Evolutionary conservation across 2,329 filamentous ascomycete genomes (phyloP), one percentile per base, ranked within the genome.

Genomic region (Cercospora berteroae): DNA sequence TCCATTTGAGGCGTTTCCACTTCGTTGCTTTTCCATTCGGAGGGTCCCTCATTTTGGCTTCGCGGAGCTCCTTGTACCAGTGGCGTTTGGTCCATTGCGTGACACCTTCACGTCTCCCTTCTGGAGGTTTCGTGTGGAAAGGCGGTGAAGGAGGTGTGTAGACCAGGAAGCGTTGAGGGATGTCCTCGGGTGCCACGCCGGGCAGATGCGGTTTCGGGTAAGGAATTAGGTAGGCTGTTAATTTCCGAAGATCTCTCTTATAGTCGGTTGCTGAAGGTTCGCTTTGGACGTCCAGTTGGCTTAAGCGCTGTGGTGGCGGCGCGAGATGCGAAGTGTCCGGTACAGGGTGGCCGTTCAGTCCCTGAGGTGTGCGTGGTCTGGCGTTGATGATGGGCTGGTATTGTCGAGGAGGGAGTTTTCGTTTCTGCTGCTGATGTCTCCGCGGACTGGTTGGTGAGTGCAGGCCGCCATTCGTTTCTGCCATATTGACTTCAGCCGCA

Each of bases 101-200:
- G 29, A 78, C 78, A 56, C 69, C 76, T 70, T 83, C 81, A 66
- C 81, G 82, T 55, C 58, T 67, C 50, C 80, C 81, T 36, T 79
- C 76, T 16, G 71, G 72, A 0, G 81, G 81, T 62, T 78, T 79
- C 12, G 73, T 72, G 1, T 83, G 73, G 57, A 72, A 68, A 9
- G 81, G 81, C 8, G 81, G 80, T 5, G 79, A 75, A 5, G 81
- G 80, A 3, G 81, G 81, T 0, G 81, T 82, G 71, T 82, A 83
- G 67, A 83, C 78, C 23, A 83, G 72, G 70, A 82, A 83, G 10
- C 80, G 78, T 5, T 75, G 69, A 0, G 81, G 81, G 6, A 82
- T 76, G 5, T 64, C 63, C 29, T 78, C 75, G 48, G 42, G 20
- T 20, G 20, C 74, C 7, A 68, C 52, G 29, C 61, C 59, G 20